Percentiles rank a stretch among this genome's conserved stretches.
Evolutionary conservation across 345 rosid genomes (phyloP).

Genomic region (Aethionema arabicum): DNA sequence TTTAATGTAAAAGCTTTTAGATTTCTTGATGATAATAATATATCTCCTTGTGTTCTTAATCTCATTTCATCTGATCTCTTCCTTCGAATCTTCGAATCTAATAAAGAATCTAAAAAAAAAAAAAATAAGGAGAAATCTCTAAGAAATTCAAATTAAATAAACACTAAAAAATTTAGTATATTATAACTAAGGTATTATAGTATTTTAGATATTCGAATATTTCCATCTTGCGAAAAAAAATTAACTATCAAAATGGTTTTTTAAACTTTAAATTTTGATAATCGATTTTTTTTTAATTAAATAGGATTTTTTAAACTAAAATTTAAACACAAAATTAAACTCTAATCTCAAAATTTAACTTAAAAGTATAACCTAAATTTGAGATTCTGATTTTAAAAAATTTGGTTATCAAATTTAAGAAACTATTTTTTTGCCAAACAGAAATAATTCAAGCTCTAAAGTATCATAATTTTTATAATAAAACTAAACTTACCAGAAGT

Average conservation of each 20-base stretch:
- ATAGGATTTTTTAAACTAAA: too few relatives aligned
- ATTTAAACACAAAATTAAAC: too few relatives aligned
- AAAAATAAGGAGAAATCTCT: background rate
- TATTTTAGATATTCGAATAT: too few relatives aligned
- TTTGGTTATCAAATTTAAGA: too few relatives aligned
- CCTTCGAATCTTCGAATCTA: slow-evolving; percentile 60
- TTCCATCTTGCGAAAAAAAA: background rate
- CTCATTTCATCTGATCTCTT: slow-evolving; percentile 35
- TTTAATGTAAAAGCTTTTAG: slow-evolving; percentile 70
- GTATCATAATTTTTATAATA: too few relatives aligned
- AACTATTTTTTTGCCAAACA: too few relatives aligned
- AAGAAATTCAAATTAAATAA: slow-evolving; percentile 9
- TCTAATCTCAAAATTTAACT: too few relatives aligned
- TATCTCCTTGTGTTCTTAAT: slow-evolving; percentile 84
- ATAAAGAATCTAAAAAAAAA: slow-evolving; percentile 54
- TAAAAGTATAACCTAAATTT: too few relatives aligned
- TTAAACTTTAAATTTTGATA: slow-evolving; percentile 16
- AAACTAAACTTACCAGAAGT: slow-evolving; percentile 49
- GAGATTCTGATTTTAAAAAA: too few relatives aligned
- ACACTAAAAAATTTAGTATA: background rate
- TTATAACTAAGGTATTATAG: too few relatives aligned
- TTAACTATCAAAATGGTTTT: slow-evolving; percentile 14
- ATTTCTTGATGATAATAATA: slow-evolving; percentile 69
- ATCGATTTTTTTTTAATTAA: too few relatives aligned
- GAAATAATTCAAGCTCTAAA: too few relatives aligned